A percentile compares a stretch with the other conserved stretches of the same genome.
Conservation (phyloP, 2,329 filamentous ascomycete genomes). For the Botrytis squamosa region DNA sequence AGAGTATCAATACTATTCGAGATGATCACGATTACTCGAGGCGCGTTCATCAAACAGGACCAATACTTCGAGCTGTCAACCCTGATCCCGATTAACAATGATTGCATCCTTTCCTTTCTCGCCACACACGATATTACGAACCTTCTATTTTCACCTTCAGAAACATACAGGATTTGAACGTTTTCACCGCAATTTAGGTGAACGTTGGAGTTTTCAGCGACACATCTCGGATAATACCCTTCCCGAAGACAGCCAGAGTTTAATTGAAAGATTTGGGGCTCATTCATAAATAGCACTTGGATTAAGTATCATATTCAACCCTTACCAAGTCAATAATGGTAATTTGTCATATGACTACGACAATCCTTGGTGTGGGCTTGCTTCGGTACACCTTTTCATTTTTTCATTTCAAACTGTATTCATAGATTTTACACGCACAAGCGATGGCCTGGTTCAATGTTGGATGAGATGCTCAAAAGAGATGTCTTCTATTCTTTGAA, state of each 20-base stretch:
- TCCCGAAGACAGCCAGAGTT: conserved; percentile 1
- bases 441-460: background rate
- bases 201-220: conserved; percentile 22
- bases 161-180: conserved; percentile 22
- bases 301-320: background rate
- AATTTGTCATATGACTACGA: background rate
- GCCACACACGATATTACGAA: conserved; percentile 19
- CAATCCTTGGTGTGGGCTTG: background rate
- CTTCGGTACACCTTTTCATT: background rate
- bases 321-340: background rate
- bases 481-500: background rate
- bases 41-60: conserved; percentile 45
- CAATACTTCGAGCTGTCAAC: conserved; percentile 61
- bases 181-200: conserved; percentile 20
- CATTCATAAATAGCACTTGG: background rate
- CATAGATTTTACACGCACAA: conserved; percentile 21
- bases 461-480: conserved; percentile 18
- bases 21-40: conserved; percentile 67
- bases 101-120: conserved; percentile 23
- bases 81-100: conserved; percentile 45
- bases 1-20: conserved; percentile 62
- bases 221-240: conserved; percentile 17
- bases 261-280: conserved; percentile 10
- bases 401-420: conserved; percentile 18
- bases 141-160: conserved; percentile 7